These are phyloP conservation scores for Trichoderma breve DNA, from an alignment of 2,329 filamentous ascomycete species.

Conservation along the genomic window DNA sequence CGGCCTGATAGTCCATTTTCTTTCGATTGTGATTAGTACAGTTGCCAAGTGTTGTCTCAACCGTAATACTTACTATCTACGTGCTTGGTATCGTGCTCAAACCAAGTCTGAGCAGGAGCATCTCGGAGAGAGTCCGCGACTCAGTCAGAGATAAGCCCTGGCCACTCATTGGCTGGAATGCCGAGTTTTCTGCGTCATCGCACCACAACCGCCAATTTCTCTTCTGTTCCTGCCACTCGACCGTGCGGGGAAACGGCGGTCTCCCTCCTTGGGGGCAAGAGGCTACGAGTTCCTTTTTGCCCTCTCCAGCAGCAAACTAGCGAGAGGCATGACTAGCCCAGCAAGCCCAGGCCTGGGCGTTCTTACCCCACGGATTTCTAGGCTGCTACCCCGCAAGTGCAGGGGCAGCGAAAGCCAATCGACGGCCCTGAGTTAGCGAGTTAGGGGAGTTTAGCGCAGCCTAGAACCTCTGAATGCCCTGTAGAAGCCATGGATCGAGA, in stretches of 20 bases:
- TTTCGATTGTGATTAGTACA: neutral
- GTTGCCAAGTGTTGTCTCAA: neutral
- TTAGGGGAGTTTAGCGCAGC: neutral
- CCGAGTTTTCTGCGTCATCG: neutral
- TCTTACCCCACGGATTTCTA: conserved; percentile 1
- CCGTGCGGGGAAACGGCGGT: conserved; percentile 5
- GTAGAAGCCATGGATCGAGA: neutral
- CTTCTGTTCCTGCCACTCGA: neutral
- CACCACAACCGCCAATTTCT: neutral
- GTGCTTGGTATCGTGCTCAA: neutral
- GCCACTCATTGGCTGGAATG: neutral
- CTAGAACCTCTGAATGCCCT: neutral
- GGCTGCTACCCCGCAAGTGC: conserved; percentile 15
- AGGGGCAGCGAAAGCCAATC: conserved; percentile 10
- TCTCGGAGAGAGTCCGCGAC: neutral
- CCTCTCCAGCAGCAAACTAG: neutral
- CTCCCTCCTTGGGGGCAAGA: neutral
- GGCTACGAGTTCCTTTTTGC: no score
- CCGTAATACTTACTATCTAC: neutral
- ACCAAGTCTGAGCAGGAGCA: neutral
- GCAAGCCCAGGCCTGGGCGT: neutral
- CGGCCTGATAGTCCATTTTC: neutral
- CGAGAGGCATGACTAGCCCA: neutral
- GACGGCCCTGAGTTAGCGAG: neutral
- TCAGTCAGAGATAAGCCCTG: neutral